A percentile compares a stretch with the other conserved stretches of the same genome.
Conservation (phyloP, 106 monocot species). For the Platanthera guangdongensis region DNA sequence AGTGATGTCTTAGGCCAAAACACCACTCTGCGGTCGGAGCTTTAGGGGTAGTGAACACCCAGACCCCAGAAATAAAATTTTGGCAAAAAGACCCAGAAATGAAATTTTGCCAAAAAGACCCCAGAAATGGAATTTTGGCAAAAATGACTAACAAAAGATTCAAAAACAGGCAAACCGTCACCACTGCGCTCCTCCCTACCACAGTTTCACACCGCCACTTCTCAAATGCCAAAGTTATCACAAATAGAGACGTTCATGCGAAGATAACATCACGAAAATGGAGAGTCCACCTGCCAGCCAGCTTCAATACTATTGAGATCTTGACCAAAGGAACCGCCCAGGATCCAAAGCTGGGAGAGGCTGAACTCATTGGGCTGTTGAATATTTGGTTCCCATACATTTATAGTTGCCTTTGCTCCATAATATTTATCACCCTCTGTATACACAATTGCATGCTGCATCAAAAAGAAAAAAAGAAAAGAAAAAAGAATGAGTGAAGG, state of each 20-base stretch:
- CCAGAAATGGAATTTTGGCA: neutral
- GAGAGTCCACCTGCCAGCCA: conserved; percentile 51
- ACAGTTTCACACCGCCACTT: too few relatives aligned
- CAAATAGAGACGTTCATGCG: neutral
- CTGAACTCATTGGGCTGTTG: conserved; percentile 70
- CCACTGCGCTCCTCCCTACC: too few relatives aligned
- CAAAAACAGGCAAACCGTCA: neutral
- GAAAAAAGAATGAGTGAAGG: neutral
- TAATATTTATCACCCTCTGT: conserved; percentile 54
- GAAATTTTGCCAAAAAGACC: too few relatives aligned
- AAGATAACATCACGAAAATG: neutral
- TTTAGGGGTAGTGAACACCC: too few relatives aligned
- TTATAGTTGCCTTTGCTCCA: conserved; percentile 67
- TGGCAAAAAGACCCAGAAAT: neutral
- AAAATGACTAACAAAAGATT: neutral
- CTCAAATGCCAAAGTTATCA: too few relatives aligned
- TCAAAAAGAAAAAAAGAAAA: conserved; percentile 8
- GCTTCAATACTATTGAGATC: conserved; percentile 80
- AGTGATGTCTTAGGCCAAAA: too few relatives aligned
- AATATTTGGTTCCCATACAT: conserved; percentile 67
- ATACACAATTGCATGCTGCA: conserved; percentile 64
- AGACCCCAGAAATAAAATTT: too few relatives aligned
- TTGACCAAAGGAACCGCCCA: conserved; percentile 58
- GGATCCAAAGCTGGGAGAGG: conserved; percentile 58
- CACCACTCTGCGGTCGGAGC: too few relatives aligned